Evolutionary conservation across 768 basidiomycete species (phyloP).

Genomic region (Lentinula boryana): DNA sequence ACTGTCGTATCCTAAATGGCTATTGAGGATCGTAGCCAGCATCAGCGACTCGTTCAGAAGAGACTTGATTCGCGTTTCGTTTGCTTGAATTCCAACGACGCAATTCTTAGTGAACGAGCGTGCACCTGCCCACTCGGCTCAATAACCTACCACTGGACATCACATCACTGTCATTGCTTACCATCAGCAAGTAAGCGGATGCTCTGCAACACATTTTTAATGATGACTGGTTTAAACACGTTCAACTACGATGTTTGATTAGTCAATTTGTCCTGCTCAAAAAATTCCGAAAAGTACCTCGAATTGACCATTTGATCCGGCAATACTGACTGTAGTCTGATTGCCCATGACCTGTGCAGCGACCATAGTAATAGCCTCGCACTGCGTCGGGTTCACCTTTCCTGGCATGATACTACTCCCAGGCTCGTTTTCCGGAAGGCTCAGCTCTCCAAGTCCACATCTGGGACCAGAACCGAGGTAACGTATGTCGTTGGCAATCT

Average conservation of each 20-base stretch:
- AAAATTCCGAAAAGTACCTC: conserved; percentile 49
- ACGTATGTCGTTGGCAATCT: conserved; percentile 98
- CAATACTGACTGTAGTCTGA: conserved; percentile 87
- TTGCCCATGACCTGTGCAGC: conserved; percentile 99
- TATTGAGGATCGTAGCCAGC: conserved; percentile 97
- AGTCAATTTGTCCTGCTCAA: not conserved
- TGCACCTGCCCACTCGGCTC: conserved; percentile 44
- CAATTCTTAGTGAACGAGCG: conserved; percentile 97
- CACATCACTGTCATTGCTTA: conserved; percentile 19
- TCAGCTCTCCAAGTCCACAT: conserved; percentile 93
- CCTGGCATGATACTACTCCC: conserved; percentile 99
- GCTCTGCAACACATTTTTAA: conserved; percentile 95
- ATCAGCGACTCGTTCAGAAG: conserved; percentile 94
- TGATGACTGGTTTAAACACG: conserved; percentile 98
- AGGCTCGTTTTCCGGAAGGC: conserved; percentile 96
- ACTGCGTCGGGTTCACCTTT: conserved; percentile 99
- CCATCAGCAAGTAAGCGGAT: conserved; percentile 93
- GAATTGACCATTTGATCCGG: conserved; percentile 94
- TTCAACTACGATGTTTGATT: conserved; percentile 56
- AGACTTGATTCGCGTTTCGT: conserved; percentile 86
- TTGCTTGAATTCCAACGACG: conserved; percentile 92
- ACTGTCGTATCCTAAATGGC: conserved; percentile 96
- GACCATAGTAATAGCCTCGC: conserved; percentile 98
- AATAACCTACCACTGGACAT: not conserved
- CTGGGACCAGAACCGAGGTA: conserved; percentile 97